Conservation (phyloP, 768 basidiomycete species). For the Agaricus blazei region DNA sequence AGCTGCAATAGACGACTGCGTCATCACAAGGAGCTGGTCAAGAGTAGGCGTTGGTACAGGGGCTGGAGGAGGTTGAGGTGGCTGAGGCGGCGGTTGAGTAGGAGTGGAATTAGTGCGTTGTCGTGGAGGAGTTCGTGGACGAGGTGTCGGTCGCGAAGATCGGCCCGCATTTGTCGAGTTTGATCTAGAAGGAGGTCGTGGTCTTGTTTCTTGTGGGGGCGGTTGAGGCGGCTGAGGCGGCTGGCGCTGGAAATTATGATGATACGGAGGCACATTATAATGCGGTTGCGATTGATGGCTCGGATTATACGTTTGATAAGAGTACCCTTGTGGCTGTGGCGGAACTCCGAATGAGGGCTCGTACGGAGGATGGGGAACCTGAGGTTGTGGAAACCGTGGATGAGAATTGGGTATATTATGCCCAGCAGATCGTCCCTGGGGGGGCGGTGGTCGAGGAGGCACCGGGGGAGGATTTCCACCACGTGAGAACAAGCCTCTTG, state of each 20-base stretch:
- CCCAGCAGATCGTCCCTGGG: constrained; percentile 8
- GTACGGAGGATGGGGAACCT: neutral
- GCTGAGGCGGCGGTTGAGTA: constrained; percentile 8
- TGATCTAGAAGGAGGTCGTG: constrained; percentile 12
- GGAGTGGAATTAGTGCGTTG: constrained; percentile 8
- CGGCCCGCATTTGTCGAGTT: constrained; percentile 12
- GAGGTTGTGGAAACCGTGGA: constrained; percentile 11
- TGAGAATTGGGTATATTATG: constrained; percentile 20
- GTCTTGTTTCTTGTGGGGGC: constrained; percentile 11
- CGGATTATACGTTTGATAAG: constrained; percentile 9
- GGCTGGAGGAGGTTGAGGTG: constrained; percentile 18
- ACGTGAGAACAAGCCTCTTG: constrained; percentile 47
- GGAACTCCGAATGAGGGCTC: constrained; percentile 12
- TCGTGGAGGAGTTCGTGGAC: constrained; percentile 15
- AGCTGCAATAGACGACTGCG: constrained; percentile 45
- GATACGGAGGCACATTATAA: constrained; percentile 8
- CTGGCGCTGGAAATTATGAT: constrained; percentile 4
- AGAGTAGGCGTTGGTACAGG: constrained; percentile 54
- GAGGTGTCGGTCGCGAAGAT: constrained; percentile 15
- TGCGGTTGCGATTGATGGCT: neutral
- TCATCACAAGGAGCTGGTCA: constrained; percentile 61
- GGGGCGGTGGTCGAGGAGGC: constrained; percentile 30
- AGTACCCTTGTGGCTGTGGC: constrained; percentile 5
- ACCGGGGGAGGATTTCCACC: constrained; percentile 20
- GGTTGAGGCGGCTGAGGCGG: constrained; percentile 13